Evolutionary conservation across 176 grass and related monocot genomes (phyloP), one percentile per base, ranked within the genome.

Genomic region (Raddia distichophylla): DNA sequence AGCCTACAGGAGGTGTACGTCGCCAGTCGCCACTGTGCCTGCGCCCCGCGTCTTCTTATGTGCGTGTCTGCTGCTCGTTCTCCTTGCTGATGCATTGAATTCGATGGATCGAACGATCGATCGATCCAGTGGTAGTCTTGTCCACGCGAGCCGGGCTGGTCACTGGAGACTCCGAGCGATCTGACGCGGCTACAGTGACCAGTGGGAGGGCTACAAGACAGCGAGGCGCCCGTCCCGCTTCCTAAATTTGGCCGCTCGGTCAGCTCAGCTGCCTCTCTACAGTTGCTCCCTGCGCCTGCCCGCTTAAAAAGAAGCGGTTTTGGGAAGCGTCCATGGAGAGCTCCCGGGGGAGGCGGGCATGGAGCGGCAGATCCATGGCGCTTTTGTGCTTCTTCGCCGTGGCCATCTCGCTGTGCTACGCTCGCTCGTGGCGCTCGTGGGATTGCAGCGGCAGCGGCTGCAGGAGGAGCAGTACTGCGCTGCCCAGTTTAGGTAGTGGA

Each of bases 401-500:
- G 37, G 77, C 60, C 68, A 48, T 89, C 79, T 83, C 49, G 6
- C 69, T 89, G 40, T 83, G 79, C 79, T 85, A 47, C 75, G 82
- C 42, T 46, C 55, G 56, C 54, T 46, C 45, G n/a, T 67, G 69
- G 73, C 55, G 56, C 54, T 46, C 45, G n/a, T 67, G 69, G 73
- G 67, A 19, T 13, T 48, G 82, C 54, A n/a, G 67, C 20, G 73
- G 37, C 64, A 54, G 63, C 12, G 19, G 71, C 46, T 48, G 71
- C 82, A 69, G 34, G 22, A 1, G 34, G 11, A 22, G 17, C 17
- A 1, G 55, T 16, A 20, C 63, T 59, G 69, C 33, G 67, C n/a
- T 35, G 83, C 77, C 73, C 57, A 74, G 34, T 80, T 89, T 67
- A 72, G 86, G 90, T 86, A 88, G 89, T 18, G 64, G 71, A 66